These are phyloP conservation scores for Sphagnum fallax DNA, from an alignment of 228 moss, liverwort and hornwort genomes.

Conservation along the genomic window DNA sequence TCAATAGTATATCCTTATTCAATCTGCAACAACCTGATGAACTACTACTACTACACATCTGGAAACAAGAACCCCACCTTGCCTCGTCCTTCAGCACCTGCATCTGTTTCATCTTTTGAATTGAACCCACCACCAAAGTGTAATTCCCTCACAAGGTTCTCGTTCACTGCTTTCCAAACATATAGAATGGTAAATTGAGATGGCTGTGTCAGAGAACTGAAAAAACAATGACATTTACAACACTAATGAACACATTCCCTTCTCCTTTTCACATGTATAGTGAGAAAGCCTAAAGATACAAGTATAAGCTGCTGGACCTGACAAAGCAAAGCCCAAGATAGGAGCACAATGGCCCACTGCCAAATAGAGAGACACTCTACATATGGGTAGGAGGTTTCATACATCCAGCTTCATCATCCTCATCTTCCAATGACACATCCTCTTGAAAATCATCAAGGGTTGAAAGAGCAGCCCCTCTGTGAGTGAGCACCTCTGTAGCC, in stretches of 20 bases:
- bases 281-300: neutral
- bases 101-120: slow-evolving; percentile 25
- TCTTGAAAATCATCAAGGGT: slow-evolving; percentile 78
- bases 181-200: neutral
- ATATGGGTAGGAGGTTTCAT: slow-evolving; percentile 4
- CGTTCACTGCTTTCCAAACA: slow-evolving; percentile 42
- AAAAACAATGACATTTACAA: too few relatives aligned
- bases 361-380: too few relatives aligned
- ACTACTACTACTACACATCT: too few relatives aligned
- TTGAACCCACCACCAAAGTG: slow-evolving; percentile 81
- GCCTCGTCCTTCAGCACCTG: slow-evolving; percentile 26
- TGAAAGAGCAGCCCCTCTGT: slow-evolving; percentile 82
- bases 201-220: too few relatives aligned
- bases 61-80: slow-evolving; percentile 19
- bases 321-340: too few relatives aligned
- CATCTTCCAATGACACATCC: slow-evolving; percentile 59
- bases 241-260: too few relatives aligned
- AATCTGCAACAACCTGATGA: too few relatives aligned
- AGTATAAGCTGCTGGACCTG: neutral
- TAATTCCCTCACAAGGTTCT: slow-evolving; percentile 58
- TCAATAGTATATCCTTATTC: too few relatives aligned
- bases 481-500: slow-evolving; percentile 80
- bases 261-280: neutral
- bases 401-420: slow-evolving; percentile 73
- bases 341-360: too few relatives aligned